Percentiles rank a stretch among this genome's conserved stretches.
Conservation (phyloP, 805 yeast species). For the Metschnikowia continentalis region DNA sequence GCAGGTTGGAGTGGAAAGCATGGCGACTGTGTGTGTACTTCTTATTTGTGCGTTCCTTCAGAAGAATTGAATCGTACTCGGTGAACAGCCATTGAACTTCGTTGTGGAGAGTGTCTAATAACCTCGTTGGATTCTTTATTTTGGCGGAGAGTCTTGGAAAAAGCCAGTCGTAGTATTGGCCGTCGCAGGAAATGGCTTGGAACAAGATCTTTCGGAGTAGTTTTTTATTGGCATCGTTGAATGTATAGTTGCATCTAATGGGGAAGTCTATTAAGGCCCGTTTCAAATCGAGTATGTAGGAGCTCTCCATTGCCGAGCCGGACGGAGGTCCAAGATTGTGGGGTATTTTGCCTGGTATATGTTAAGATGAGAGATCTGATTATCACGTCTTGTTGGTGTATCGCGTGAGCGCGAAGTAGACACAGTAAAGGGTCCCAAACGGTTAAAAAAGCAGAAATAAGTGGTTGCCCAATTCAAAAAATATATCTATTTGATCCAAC, state of each 20-base stretch:
- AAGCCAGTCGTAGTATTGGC: slow-evolving; percentile 35
- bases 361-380: background rate
- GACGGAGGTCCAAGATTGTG: background rate
- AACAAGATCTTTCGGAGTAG: slow-evolving; percentile 42
- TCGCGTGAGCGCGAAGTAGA: background rate
- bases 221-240: slow-evolving; percentile 24
- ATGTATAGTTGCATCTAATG: slow-evolving; percentile 25
- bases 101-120: slow-evolving; percentile 15
- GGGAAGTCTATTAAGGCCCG: slow-evolving; percentile 41
- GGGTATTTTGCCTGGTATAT: background rate
- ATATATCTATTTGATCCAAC: background rate
- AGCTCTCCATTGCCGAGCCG: slow-evolving; percentile 3
- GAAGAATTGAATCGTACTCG: slow-evolving; percentile 23
- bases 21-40: slow-evolving; percentile 24
- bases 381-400: background rate
- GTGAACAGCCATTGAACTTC: slow-evolving; percentile 32
- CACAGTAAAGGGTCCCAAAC: background rate
- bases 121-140: background rate
- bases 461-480: too few relatives aligned
- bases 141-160: slow-evolving; percentile 30
- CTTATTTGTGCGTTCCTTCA: slow-evolving; percentile 14
- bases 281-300: slow-evolving; percentile 12
- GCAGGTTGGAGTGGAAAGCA: slow-evolving; percentile 55
- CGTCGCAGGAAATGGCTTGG: slow-evolving; percentile 39
- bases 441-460: background rate